Base-by-base conservation (phyloP, 2,329 filamentous ascomycete species). In the Pseudocercospora pini-densiflorae region DNA sequence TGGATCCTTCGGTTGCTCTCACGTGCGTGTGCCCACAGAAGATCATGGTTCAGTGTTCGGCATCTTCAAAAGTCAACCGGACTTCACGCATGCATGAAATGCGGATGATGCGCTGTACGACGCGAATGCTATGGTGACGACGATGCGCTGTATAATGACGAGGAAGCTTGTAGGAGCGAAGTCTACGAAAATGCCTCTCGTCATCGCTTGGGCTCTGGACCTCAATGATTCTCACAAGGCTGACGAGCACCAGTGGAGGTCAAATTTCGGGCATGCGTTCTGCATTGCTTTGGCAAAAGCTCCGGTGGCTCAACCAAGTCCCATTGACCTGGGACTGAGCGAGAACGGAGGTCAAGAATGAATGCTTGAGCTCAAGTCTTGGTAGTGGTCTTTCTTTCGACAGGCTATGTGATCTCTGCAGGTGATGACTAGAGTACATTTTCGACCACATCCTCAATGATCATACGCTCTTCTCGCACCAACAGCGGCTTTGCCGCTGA, bases 241-340 rank as follows among this genome's bases (percentile, higher is more conserved):
- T 53, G 23, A 53, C 23, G 19, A 53, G 29, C 19, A 53, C 49
- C 49, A 53, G 23, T 27, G 49, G 23, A 61, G 58, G 63, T 19
- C 58, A 61, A 61, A 58, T 65, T 40, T 61, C 58, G 58, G 63
- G 33, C 33, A 24, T 43, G 58, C 40, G 23, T 53, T 33, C 62
- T 53, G 29, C 58, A 36, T 49, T 8, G 40, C 33, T 51, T 24
- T 36, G 33, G 61, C 53, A 55, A 64, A 27, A n/a, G n/a, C n/a
- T 31, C 51, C 29, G 51, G 16, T 23, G 43, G 43, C 45, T 49
- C 45, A 49, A 49, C 45, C n/a, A 49, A 23, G 14, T 40, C 14
- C 36, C 36, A 9, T 40, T n/a, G 36, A 40, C 14, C 14, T 40
- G 16, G 14, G 36, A 16, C 31, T 40, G 5, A 16, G 36, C 36